Evolutionary conservation across 768 basidiomycete genomes (phyloP).

Genomic region (Trametes gibbosa): DNA sequence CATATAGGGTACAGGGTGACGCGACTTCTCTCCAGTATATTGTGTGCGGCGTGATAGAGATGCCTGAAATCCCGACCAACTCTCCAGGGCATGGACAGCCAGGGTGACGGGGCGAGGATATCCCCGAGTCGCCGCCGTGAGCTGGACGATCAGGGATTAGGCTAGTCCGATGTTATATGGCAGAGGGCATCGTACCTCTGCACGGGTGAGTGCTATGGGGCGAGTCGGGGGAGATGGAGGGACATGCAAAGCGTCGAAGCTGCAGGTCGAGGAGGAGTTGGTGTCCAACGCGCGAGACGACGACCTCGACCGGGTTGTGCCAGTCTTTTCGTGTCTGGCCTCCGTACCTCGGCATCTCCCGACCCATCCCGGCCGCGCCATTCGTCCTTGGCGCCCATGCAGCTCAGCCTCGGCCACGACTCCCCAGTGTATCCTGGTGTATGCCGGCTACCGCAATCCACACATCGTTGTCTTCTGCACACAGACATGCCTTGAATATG

Average conservation of each 20-base stretch:
- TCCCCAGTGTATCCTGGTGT: background rate
- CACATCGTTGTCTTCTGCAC: background rate
- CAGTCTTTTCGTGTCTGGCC: conserved; percentile 17
- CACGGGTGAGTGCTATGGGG: conserved; percentile 20
- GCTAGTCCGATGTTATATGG: background rate
- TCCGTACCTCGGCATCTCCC: conserved; percentile 6
- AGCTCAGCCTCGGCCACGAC: background rate
- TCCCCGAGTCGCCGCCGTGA: conserved; percentile 36
- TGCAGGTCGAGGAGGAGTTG: conserved; percentile 5
- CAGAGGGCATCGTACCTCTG: conserved; percentile 12
- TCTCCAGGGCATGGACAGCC: conserved; percentile 76
- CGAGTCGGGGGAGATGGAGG: conserved; percentile 9
- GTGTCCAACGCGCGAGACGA: conserved; percentile 10
- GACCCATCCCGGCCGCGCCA: background rate
- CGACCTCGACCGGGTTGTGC: conserved; percentile 17
- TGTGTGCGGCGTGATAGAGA: conserved; percentile 39
- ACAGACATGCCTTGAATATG: background rate
- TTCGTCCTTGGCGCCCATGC: background rate
- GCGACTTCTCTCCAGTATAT: conserved; percentile 23
- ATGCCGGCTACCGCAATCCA: background rate
- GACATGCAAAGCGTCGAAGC: conserved; percentile 18
- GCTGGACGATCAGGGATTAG: conserved; percentile 23
- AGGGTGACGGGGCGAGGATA: conserved; percentile 36
- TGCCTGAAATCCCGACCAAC: conserved; percentile 52
- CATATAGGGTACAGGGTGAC: conserved; percentile 9